These are phyloP conservation scores for Pueraria montana DNA, from an alignment of 306 rosid genomes.

Conservation along the genomic window DNA sequence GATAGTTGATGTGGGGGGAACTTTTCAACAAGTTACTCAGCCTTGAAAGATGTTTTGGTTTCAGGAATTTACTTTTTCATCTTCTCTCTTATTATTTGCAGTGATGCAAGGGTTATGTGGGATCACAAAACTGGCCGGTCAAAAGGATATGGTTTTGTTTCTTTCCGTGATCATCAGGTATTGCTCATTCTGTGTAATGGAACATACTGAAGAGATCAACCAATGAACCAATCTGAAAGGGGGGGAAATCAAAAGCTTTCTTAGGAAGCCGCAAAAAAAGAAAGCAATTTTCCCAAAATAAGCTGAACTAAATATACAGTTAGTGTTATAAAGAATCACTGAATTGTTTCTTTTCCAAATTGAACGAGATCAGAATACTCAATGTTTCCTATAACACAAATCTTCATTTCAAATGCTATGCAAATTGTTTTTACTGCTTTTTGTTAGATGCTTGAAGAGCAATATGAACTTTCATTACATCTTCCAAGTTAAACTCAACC, in stretches of 20 bases:
- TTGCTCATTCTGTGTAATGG: constrained; percentile 48
- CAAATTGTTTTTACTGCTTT: neutral
- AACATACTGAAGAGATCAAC: constrained; percentile 29
- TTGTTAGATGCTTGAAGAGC: neutral
- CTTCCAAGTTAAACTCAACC: constrained; percentile 30
- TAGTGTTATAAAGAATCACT: constrained; percentile 14
- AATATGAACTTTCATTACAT: constrained; percentile 18
- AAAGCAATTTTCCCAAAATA: neutral
- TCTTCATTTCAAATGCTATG: neutral
- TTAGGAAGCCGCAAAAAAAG: neutral
- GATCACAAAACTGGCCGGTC: constrained; percentile 79
- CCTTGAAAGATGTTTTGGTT: constrained; percentile 47
- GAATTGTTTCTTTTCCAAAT: constrained; percentile 24
- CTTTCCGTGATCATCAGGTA: constrained; percentile 77
- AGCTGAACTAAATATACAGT: neutral
- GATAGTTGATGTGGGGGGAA: constrained; percentile 49
- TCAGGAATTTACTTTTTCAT: constrained; percentile 44
- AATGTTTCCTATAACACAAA: constrained; percentile 5
- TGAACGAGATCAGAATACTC: constrained; percentile 13
- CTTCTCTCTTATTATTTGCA: constrained; percentile 49
- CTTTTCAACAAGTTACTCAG: constrained; percentile 34
- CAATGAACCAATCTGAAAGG: constrained; percentile 11
- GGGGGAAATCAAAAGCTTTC: neutral
- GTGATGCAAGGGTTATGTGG: constrained; percentile 81
- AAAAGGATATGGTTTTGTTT: constrained; percentile 75